Evolutionary conservation across 495 filamentous ascomycete species (phyloP), one percentile per base, ranked within the genome.

Genomic region (Hamigera avellanea): DNA sequence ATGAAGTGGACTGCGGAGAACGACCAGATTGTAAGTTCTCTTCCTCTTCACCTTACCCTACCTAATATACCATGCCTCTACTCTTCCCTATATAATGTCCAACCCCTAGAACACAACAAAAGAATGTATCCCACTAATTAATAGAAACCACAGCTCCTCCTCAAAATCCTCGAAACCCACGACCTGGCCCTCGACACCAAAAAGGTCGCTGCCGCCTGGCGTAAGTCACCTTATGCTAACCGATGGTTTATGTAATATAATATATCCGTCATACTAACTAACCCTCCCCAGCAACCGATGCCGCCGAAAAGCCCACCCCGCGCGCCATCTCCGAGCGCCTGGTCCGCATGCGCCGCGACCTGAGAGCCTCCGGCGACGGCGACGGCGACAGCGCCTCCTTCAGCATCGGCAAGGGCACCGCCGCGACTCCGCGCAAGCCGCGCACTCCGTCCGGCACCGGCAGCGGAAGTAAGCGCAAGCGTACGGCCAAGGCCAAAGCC

Each of bases 311-410:
- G 6, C 66, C 66, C 1, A 71, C 67, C 17, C 43, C 63, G 0
- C 62, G 67, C 17, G 69, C 69, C n/a, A 67, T 72, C 36, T 55
- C 49, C 7, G 69, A 71, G 38, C 65, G 62, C 5, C 53, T 72
- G 0, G 39, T 50, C n/a, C 58, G 50, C 9, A 66, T 72, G 36
- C 62, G 64, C 26, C 40, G 53, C 5, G 6, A 13, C 10, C 4
- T 30, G 12, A 30, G n/a, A 30, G 6, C 5, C 10, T 6, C 5
- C 28, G n/a, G 28, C 28, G 21, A 5, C 21, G n/a, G 5, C 28
- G 4, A 4, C 28, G 5, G 29, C 17, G 27, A n/a, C 16, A 36
- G 41, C 0, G 43, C 41, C 34, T 35, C 40, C 29, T 46, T 45
- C 39, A 44, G 26, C 34, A 52, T 47, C 33, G 33, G 42, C 14